Evolutionary conservation across 23 red algal species (phyloP), one percentile per base, ranked within the genome.

Genomic region (Porphyridium purpureum): DNA sequence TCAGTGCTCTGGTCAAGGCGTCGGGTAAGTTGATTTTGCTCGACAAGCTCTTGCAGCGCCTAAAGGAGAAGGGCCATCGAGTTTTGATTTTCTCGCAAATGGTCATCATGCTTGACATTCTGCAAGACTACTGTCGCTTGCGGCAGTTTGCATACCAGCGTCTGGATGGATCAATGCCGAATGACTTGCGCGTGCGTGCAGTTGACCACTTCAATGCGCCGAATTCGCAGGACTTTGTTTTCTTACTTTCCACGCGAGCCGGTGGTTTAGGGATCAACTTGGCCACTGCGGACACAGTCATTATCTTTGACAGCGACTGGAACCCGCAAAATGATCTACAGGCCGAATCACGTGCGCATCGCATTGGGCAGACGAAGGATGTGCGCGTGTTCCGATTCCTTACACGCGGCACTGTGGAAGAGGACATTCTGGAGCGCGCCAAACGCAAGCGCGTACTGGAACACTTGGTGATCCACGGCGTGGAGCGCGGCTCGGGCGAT

Each of bases 31-130:
- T 93, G 44, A 93, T 93, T 31, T 44, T 93, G 14, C 63, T 93
- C 58, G 84, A 93, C 33, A 93, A 93, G 55, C 59, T 93, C 28
- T 42, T 93, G n/a, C 57, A 80, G 4, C 63, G 74, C 27, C 57
- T 93, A 23, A 68, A 59, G 24, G 84, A 93, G 29, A 55, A 53
- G 59, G 84, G 84, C 29, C 84, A 81, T 35, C 64, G 84, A 49
- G 84, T 93, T 36, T 53, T 93, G 55, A 75, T 93, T 24, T 93
- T 93, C 48, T 93, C 84, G n/a, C 84, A 93, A 62, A 93, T 93
- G 84, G 84, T 93, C n/a, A 53, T 65, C 1, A 93, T 93, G 84
- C 41, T 93, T 44, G 84, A 93, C 50, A 93, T 93, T 63, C 62
- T 93, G 47, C 73, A 80, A 38, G 84, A 93, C 44, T 93, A 93